phyloP scores from a whole-genome alignment of 192 early-diverging fungal genomes.

The Linnemannia hyalina region DNA sequence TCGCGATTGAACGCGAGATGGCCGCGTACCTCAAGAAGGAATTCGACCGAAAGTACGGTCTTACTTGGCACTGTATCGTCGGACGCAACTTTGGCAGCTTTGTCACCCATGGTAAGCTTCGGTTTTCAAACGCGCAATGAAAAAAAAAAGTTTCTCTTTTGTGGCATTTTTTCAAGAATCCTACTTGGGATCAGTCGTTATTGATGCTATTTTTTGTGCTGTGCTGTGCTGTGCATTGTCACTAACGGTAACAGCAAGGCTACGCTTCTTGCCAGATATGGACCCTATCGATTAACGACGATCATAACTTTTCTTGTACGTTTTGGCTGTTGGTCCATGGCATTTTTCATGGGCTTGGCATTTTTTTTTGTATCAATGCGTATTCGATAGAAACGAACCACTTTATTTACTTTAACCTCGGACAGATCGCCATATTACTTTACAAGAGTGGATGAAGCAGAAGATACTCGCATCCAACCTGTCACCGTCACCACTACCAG shows the following conservation, averaged over 20 bases:
- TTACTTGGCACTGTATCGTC: slow-evolving; percentile 99
- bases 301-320: neutral
- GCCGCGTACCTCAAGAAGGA: slow-evolving; percentile 97
- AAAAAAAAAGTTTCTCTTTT: neutral
- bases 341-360: neutral
- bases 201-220: slow-evolving; percentile 13
- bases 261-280: neutral
- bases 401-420: slow-evolving; percentile 99
- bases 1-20: slow-evolving; percentile 98
- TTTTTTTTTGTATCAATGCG: neutral
- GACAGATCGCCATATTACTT: slow-evolving; percentile 94
- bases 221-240: neutral
- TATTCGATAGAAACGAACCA: slow-evolving; percentile 79
- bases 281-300: neutral
- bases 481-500: neutral
- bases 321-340: neutral
- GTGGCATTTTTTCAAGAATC: too few relatives aligned
- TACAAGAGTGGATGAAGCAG: slow-evolving; percentile 89
- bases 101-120: slow-evolving; percentile 90
- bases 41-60: slow-evolving; percentile 97
- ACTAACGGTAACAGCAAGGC: neutral
- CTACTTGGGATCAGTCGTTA: too few relatives aligned
- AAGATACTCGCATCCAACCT: neutral
- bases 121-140: too few relatives aligned
- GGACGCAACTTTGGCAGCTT: slow-evolving; percentile 99